Evolutionary conservation across 192 early-diverging fungal species (phyloP), one percentile per base, ranked within the genome.

Genomic region (Coemansia sp.): DNA sequence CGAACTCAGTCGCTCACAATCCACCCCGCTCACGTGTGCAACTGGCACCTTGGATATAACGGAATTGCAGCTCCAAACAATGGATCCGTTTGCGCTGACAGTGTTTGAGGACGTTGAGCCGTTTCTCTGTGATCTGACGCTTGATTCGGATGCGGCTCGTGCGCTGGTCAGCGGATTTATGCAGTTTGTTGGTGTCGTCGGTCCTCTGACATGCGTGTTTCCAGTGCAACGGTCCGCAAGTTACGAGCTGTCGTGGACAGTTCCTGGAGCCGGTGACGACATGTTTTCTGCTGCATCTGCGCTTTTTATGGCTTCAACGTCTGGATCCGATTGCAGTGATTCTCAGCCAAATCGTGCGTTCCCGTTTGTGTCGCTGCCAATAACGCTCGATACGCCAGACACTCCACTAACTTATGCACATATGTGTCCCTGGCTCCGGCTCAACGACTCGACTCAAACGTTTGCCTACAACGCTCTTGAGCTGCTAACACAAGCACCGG

Each of bases 41-140:
- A n/a, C 41, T 16, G 41, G 16, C 4, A 43, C 16, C 3, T 2
- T 4, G 0, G 41, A 12, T 2, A 2, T 43, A 3, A 20, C 37
- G 5, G 57, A 59, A 23, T 14, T 47, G 6, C 51, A 61, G 7
- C 0, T 59, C n/a, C 39, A 43, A 1, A 27, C 11, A 13, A 24
- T 57, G 39, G 74, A 77, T 35, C 65, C 65, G 58, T 65, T 71
- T 48, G 37, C 62, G 5, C 52, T 77, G 10, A 53, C 54, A 11
- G 47, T 77, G 13, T 77, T 77, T 45, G 74, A 77, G 43, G 74
- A 77, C 18, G 58, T 77, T 2, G 63, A 64, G 65, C 61, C 61
- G 8, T 67, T 68, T 57, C 62, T 77, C n/a, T 54, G 54, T 8
- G 74, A 77, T 29, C 35, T 71, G 35, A 38, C 48, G 22, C 71